phyloP scores from a whole-genome alignment of 345 rosid genomes.

The Euclidium syriacum region DNA sequence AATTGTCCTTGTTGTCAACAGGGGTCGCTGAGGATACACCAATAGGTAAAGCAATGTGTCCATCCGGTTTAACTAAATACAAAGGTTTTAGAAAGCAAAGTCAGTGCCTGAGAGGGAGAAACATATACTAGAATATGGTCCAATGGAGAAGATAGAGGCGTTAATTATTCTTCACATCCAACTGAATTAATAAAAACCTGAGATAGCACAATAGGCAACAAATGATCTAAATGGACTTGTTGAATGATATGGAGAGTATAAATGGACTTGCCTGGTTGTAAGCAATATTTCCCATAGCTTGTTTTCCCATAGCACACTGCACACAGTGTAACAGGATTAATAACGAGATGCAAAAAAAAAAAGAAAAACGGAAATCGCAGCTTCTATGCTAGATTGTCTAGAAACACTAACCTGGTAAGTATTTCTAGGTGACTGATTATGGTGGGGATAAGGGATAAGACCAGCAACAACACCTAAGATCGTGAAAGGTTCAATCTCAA shows the following conservation, averaged over 20 bases:
- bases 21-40: constrained; percentile 92
- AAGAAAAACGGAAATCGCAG: constrained; percentile 2
- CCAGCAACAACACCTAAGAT: constrained; percentile 96
- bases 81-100: neutral
- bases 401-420: constrained; percentile 71
- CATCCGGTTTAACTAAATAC: constrained; percentile 64
- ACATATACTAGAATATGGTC: neutral
- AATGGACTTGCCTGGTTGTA: constrained; percentile 71
- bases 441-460: constrained; percentile 94
- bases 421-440: constrained; percentile 97
- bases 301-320: constrained; percentile 99
- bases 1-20: constrained; percentile 90
- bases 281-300: constrained; percentile 97
- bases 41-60: constrained; percentile 81
- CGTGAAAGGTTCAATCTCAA: constrained; percentile 96
- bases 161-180: neutral
- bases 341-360: constrained; percentile 5
- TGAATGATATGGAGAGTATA: neutral
- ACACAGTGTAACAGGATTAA: constrained; percentile 2
- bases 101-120: constrained; percentile 1
- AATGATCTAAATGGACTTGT: too few species aligned
- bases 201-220: neutral
- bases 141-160: neutral
- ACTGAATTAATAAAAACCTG: neutral
- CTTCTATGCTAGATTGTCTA: constrained; percentile 15